Evolutionary conservation across 768 basidiomycete species (phyloP).

Genomic region (Pleurotus citrinopileatus): DNA sequence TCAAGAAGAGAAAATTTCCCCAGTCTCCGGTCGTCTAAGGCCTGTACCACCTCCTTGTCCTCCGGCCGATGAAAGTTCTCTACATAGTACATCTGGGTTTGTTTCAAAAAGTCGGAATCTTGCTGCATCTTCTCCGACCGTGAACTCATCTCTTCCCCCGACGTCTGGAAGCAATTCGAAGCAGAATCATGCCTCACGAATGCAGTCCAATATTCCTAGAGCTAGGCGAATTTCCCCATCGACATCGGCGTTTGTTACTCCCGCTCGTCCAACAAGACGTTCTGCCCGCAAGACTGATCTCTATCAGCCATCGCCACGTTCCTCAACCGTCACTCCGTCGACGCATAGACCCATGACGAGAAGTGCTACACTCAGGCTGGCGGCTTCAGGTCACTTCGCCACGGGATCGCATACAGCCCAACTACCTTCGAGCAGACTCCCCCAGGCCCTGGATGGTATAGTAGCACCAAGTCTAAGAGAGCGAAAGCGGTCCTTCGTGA

Average conservation of each 20-base stretch:
- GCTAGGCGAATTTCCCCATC: background rate
- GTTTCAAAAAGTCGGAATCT: too few species aligned
- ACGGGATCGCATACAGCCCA: background rate
- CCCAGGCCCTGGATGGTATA: background rate
- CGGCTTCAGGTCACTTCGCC: background rate
- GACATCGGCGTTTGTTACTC: background rate
- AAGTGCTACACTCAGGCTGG: constrained; percentile 2
- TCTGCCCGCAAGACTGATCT: background rate
- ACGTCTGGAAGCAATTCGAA: too few species aligned
- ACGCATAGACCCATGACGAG: background rate
- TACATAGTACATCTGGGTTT: too few species aligned
- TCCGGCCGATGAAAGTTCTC: too few species aligned
- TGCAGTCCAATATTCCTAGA: background rate
- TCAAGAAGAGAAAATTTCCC: too few species aligned
- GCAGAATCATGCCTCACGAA: background rate
- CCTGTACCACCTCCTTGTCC: too few species aligned
- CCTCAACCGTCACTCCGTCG: background rate
- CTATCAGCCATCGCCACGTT: background rate
- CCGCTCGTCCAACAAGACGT: background rate
- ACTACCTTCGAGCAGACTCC: too few species aligned
- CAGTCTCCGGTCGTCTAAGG: too few species aligned
- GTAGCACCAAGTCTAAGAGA: constrained; percentile 1
- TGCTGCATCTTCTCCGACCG: too few species aligned
- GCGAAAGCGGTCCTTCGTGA: background rate
- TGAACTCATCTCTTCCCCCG: too few species aligned